These are phyloP conservation scores for Talaromyces sp. DNA, from an alignment of 2,329 filamentous ascomycete genomes.

Conservation along the genomic window DNA sequence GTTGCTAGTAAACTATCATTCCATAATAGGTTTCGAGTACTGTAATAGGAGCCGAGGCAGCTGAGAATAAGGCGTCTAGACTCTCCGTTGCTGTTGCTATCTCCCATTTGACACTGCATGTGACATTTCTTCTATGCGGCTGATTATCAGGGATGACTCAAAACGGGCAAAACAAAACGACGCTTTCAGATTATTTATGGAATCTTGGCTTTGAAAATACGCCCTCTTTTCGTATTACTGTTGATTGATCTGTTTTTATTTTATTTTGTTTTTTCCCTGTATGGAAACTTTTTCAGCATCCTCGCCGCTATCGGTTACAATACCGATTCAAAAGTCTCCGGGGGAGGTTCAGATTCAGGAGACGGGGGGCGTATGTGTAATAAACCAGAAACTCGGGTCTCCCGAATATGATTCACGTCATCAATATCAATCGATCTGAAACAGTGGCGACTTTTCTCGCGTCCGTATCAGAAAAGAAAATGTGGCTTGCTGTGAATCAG, in stretches of 20 bases:
- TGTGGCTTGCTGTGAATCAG: neutral
- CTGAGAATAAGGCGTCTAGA: neutral
- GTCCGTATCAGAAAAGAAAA: neutral
- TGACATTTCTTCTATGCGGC: neutral
- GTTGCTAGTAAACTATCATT: neutral
- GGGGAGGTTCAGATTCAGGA: neutral
- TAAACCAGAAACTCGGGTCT: neutral
- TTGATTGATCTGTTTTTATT: neutral
- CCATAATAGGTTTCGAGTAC: neutral
- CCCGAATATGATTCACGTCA: neutral
- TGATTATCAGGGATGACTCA: neutral
- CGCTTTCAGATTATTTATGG: neutral
- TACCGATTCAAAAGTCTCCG: neutral
- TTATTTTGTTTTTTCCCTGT: neutral
- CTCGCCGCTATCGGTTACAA: neutral
- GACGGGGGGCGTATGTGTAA: neutral
- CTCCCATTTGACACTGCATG: neutral
- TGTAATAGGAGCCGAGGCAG: neutral
- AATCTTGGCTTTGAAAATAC: neutral
- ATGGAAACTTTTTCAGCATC: neutral
- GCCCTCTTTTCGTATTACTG: neutral
- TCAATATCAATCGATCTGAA: too few relatives aligned
- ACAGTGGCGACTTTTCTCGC: neutral
- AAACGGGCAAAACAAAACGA: neutral
- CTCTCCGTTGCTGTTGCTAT: neutral